Conservation (phyloP, 2,329 filamentous ascomycete species). For the Oidium heveae region DNA sequence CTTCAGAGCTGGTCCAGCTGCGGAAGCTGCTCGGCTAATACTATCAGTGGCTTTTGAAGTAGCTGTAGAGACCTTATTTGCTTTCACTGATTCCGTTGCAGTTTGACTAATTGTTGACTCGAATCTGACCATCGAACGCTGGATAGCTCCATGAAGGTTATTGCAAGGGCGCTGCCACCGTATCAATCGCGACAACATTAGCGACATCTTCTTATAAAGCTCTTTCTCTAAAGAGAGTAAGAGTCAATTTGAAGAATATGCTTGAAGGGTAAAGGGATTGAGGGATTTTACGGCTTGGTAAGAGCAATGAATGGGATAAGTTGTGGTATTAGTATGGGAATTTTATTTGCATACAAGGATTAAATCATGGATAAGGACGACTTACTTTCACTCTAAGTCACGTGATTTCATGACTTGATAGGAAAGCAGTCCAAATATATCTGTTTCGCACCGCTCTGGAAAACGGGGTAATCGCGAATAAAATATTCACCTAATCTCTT, state of each 20-base stretch:
- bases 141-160: not conserved
- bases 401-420: no score
- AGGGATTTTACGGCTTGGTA: no score
- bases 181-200: not conserved
- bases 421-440: no score
- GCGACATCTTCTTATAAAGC: not conserved
- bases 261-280: no score
- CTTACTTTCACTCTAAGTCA: no score
- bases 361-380: no score
- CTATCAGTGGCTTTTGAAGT: slow-evolving; percentile 52
- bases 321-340: no score
- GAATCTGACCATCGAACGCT: slow-evolving; percentile 20
- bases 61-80: slow-evolving; percentile 18
- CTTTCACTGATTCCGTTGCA: slow-evolving; percentile 19
- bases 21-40: slow-evolving; percentile 54
- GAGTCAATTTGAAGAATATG: not conserved
- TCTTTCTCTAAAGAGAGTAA: not conserved
- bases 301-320: no score
- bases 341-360: no score
- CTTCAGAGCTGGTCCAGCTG: slow-evolving; percentile 53
- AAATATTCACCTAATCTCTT: no score
- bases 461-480: no score
- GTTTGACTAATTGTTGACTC: slow-evolving; percentile 30
- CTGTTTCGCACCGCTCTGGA: no score
- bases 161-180: not conserved